A percentile compares a stretch with the other conserved stretches of the same genome.
phyloP scores from a whole-genome alignment of 352 stramenopile genomes.

The Pythium monospermum region DNA sequence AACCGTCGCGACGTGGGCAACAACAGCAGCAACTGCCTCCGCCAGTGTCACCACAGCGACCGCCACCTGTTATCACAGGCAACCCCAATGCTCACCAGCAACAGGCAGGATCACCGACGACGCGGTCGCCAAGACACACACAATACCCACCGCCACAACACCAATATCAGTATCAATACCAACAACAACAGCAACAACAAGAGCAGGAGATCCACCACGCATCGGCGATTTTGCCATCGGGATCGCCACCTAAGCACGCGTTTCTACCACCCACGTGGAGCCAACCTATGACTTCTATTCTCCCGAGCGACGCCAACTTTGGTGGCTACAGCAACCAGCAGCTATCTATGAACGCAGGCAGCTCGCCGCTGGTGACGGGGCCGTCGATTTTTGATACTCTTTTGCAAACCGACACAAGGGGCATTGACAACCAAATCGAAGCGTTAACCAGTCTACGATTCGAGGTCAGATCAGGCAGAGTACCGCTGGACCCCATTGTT shows the following conservation, averaged over 20 bases:
- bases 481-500: not conserved
- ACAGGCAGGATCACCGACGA: too few relatives aligned
- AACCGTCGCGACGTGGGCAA: not conserved
- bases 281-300: not conserved
- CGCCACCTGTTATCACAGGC: too few relatives aligned
- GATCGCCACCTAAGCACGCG: constrained; percentile 8
- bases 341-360: not conserved
- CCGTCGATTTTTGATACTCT: constrained; percentile 52
- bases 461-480: constrained; percentile 25
- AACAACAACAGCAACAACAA: not conserved
- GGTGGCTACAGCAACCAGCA: not conserved
- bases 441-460: constrained; percentile 29
- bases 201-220: not conserved
- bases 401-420: constrained; percentile 28
- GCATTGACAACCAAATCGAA: constrained; percentile 39
- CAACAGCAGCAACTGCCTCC: not conserved
- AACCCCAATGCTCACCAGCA: too few relatives aligned
- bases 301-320: not conserved
- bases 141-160: too few relatives aligned
- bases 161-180: not conserved
- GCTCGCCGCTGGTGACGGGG: constrained; percentile 15
- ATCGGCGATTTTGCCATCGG: not conserved
- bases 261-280: not conserved
- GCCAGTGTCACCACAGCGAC: not conserved
- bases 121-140: too few relatives aligned